phyloP scores from a whole-genome alignment of 495 filamentous ascomycete genomes.

The Penicillium samsonianum region DNA sequence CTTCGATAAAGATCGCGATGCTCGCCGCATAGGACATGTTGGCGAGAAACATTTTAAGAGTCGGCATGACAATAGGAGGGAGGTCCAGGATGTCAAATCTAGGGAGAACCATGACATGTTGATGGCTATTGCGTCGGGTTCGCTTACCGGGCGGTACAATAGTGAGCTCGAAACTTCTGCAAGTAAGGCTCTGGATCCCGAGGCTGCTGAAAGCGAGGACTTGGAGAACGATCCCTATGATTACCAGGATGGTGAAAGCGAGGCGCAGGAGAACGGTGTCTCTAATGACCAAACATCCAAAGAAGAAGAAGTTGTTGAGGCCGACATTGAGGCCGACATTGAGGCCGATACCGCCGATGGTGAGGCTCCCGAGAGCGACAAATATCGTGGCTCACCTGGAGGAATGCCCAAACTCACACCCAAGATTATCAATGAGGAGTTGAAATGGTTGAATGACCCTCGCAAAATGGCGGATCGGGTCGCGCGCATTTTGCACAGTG shows the following conservation, averaged over 20 bases:
- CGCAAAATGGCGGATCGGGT: constrained; percentile 65
- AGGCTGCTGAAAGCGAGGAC: neutral
- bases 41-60: neutral
- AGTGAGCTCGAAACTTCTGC: constrained; percentile 2
- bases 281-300: neutral
- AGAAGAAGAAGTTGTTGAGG: neutral
- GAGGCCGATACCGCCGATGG: neutral
- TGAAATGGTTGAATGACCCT: constrained; percentile 68
- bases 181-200: constrained; percentile 1
- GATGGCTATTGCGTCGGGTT: constrained; percentile 25
- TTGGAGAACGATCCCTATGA: neutral
- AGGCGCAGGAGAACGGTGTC: constrained; percentile 1
- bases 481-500: constrained; percentile 50
- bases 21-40: neutral
- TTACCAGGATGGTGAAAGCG: neutral
- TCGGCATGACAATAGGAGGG: neutral
- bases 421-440: constrained; percentile 48
- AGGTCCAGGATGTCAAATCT: neutral
- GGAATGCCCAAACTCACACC: constrained; percentile 12
- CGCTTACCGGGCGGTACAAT: neutral
- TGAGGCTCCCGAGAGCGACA: neutral
- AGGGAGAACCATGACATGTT: constrained; percentile 3
- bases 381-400: neutral
- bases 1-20: neutral
- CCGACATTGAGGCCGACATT: neutral